Evolutionary conservation across 768 basidiomycete species (phyloP).

Genomic region (Psilocybe subaeruginosa): DNA sequence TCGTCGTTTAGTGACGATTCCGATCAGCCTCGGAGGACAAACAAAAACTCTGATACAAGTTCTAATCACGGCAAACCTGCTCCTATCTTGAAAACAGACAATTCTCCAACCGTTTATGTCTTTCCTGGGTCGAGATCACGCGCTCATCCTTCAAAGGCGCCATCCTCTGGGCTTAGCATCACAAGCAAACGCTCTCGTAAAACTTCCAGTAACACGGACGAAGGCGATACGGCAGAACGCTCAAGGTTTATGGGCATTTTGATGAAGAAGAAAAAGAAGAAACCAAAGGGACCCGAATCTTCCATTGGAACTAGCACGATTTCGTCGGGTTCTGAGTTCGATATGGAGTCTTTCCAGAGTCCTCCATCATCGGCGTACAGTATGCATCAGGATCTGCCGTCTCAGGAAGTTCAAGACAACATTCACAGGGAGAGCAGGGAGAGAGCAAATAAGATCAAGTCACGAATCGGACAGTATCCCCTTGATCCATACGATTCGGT

Average conservation of each 20-base stretch:
- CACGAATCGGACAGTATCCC: slow-evolving; percentile 28
- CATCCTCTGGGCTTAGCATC: slow-evolving; percentile 8
- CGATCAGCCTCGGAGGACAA: neutral
- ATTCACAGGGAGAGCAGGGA: slow-evolving; percentile 15
- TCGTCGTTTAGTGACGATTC: slow-evolving; percentile 13
- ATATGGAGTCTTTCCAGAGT: neutral
- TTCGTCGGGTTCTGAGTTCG: slow-evolving; percentile 8
- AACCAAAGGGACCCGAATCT: slow-evolving; percentile 9
- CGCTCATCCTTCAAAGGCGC: slow-evolving; percentile 17
- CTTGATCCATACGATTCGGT: slow-evolving; percentile 52
- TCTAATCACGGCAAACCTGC: neutral
- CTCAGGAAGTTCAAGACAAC: slow-evolving; percentile 4
- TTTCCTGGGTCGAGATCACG: slow-evolving; percentile 25
- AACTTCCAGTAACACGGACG: neutral
- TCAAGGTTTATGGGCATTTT: slow-evolving; percentile 27
- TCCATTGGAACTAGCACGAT: neutral
- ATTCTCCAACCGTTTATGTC: slow-evolving; percentile 15
- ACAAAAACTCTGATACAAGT: neutral
- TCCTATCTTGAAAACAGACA: neutral
- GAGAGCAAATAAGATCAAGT: slow-evolving; percentile 19
- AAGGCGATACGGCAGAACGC: slow-evolving; percentile 7
- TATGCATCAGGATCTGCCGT: slow-evolving; percentile 2
- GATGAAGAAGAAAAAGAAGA: slow-evolving; percentile 26
- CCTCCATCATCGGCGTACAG: neutral
- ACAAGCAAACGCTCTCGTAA: slow-evolving; percentile 7